Base-by-base conservation (phyloP, 139 green algal species). In the Picochlorum sp. region DNA sequence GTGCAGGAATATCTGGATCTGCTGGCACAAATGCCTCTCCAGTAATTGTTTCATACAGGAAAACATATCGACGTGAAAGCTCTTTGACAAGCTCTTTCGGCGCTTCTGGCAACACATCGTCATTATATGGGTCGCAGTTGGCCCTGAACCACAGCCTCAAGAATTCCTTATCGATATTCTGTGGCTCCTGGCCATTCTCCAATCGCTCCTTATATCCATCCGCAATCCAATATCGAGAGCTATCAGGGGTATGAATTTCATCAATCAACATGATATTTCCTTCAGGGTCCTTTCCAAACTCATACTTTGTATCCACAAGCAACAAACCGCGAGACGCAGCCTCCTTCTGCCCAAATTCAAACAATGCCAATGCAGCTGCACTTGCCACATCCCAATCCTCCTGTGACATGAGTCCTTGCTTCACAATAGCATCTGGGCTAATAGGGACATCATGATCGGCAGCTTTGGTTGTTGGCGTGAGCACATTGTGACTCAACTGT, bases 111-210 rank as follows among this genome's bases (percentile, higher is more conserved):
- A 97, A 75, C n/a, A 88, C 84, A 65, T 85, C 61, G 76, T 98
- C 92, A 14, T 89, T 87, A 77, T 98, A 99, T 3, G 94, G 92
- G 72, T 98, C 94, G 74, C 93, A 99, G 52, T 90, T 72, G 20
- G 83, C 73, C 1, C 82, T 58, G 74, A 98, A 98, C 94, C 94
- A 99, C 18, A 98, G 80, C 18, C 94, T 76, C 62, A 98, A 70
- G 74, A 99, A 99, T 79, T 99, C 94, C 81, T 99, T 99, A 81
- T 99, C 94, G 15, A 99, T 95, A 76, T 90, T 98, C 72, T 97
- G 78, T 44, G 88, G 92, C 76, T 98, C 92, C 68, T 87, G 63
- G 24, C 84, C 85, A 0, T 69, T 71, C 8, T 79, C 78, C 61
- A 91, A 80, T 18, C 90, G 72, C 69, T 78, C 74, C 56, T 90